Evolutionary conservation across 257 asterid genomes (phyloP).

Genomic region (Paulownia fortunei): DNA sequence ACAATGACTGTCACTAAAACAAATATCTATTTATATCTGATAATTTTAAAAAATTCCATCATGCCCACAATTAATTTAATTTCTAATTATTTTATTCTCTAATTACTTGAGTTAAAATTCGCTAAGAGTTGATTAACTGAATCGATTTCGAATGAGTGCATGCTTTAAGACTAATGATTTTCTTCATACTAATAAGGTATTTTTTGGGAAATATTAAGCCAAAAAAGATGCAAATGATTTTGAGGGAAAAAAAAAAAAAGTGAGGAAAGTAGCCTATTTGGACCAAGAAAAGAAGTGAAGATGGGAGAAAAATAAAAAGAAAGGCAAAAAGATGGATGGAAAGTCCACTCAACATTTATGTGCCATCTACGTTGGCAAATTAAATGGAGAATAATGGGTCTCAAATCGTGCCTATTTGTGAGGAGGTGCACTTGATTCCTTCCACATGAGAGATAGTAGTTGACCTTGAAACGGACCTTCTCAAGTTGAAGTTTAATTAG

Average conservation of each 20-base stretch:
- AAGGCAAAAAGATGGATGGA: slow-evolving; percentile 11
- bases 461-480: slow-evolving; percentile 9
- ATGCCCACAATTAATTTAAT: background rate
- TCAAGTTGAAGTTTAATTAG: background rate
- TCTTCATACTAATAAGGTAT: too few relatives aligned
- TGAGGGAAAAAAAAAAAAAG: background rate
- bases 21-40: background rate
- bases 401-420: slow-evolving; percentile 19
- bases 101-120: background rate
- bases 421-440: slow-evolving; percentile 15
- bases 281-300: background rate
- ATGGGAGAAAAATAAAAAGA: slow-evolving; percentile 5
- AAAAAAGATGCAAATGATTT: background rate
- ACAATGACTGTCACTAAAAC: slow-evolving; percentile 11
- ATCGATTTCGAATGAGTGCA: too few relatives aligned
- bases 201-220: too few relatives aligned
- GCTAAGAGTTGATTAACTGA: background rate
- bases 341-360: slow-evolving; percentile 19
- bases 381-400: slow-evolving; percentile 13
- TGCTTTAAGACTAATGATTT: too few relatives aligned
- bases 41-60: background rate
- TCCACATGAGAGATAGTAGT: background rate
- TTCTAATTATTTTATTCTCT: background rate
- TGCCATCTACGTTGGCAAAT: background rate
- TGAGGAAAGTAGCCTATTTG: background rate